Conservation (phyloP, 331 rosid species). For the Prunus yedoensis region DNA sequence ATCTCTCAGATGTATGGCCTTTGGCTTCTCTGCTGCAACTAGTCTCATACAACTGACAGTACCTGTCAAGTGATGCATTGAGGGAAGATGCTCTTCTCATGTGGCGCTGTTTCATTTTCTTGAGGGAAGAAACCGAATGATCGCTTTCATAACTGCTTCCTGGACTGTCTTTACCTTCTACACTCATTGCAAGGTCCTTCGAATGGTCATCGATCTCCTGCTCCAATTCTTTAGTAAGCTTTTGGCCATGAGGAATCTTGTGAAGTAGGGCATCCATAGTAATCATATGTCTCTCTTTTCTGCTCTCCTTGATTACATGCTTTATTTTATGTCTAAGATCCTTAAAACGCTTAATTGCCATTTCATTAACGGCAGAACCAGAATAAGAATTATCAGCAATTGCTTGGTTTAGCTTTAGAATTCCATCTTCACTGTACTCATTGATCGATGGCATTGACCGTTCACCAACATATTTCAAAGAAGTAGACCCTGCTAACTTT, state of each 20-base stretch:
- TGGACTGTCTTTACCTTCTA: constrained; percentile 35
- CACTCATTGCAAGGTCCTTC: constrained; percentile 14
- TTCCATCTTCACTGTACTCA: constrained; percentile 3
- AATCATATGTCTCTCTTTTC: constrained; percentile 51
- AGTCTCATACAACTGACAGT: constrained; percentile 59
- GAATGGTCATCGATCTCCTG: constrained; percentile 22
- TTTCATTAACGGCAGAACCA: constrained; percentile 15
- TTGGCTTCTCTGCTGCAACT: constrained; percentile 42
- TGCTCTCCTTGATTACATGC: constrained; percentile 52
- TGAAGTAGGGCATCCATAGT: constrained; percentile 70
- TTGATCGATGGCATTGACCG: constrained; percentile 2
- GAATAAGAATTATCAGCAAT: not conserved
- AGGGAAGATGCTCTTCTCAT: constrained; percentile 61
- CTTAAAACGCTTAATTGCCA: constrained; percentile 44
- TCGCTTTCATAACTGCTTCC: constrained; percentile 20
- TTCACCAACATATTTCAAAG: constrained; percentile 16
- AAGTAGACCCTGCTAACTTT: constrained; percentile 3
- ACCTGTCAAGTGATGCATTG: constrained; percentile 47
- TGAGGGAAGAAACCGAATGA: constrained; percentile 26
- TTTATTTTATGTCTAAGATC: constrained; percentile 61
- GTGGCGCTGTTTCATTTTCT: constrained; percentile 19
- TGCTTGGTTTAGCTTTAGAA: not conserved
- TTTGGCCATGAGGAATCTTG: constrained; percentile 65
- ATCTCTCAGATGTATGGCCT: constrained; percentile 30
- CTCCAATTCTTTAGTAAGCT: constrained; percentile 25